Evolutionary conservation across 495 filamentous ascomycete genomes (phyloP), one percentile per base, ranked within the genome.

Genomic region (Astrothelium macrocarpum): DNA sequence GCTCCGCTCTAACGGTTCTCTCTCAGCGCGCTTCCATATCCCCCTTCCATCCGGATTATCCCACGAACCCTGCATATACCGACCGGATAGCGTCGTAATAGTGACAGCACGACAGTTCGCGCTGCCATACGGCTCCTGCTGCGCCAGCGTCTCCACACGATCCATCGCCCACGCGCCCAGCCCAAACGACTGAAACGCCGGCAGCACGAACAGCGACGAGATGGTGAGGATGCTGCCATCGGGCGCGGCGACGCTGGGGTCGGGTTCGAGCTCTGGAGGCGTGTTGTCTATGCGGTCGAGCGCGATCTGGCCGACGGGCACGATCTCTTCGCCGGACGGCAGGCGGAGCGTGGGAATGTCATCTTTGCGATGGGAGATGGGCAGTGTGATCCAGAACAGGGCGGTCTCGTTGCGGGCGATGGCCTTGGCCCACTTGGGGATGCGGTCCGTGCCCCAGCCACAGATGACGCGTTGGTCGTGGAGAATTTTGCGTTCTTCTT

Each of bases 351-450:
- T 56, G 2, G 49, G 49, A 7, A 20, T 26, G 5, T 56, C 23
- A 25, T 26, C 49, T 2, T 26, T 26, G 12, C 25, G 5, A 25
- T 56, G 25, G 1, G 49, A 56, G 25, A 29, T 4, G 10, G 45
- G 62, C 25, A 59, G 9, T 11, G 16, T 28, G 25, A 64, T 64
- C 62, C 62, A 64, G 62, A 64, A 64, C 10, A 64, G 31, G 26
- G 62, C 31, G 4, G 31, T 20, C 31, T 58, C 16, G 28, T 29
- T 26, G 39, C 31, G 20, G 39, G 56, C 62, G 16, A 64, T 64
- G 31, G 42, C 18, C 16, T 20, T 20, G 16, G 49, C 49, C 62
- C 62, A 64, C 60, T 36, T 36, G 25, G 49, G 28, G 16, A 64
- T 56, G n/a, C 23, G 60, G 49, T 32, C 14, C 43, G 3, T 36